phyloP scores from a whole-genome alignment of 2,329 filamentous ascomycete genomes.

The Oidium heveae region DNA sequence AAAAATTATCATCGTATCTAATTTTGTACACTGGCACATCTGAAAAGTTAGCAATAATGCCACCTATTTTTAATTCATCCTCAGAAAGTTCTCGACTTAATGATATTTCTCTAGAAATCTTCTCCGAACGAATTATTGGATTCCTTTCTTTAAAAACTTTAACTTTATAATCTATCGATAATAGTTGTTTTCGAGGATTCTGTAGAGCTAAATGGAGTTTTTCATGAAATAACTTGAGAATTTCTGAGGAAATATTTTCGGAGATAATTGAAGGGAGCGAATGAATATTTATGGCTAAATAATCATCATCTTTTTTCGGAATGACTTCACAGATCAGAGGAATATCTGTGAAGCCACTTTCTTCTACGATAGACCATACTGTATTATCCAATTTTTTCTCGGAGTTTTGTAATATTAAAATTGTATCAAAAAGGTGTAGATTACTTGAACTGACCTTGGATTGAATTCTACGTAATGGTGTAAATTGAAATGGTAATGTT shows the following conservation, averaged over 20 bases:
- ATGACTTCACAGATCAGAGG: slow-evolving; percentile 55
- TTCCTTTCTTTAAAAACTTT: slow-evolving; percentile 2
- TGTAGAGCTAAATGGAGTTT: slow-evolving; percentile 7
- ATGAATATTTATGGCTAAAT: slow-evolving; percentile 34
- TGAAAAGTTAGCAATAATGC: slow-evolving; percentile 26
- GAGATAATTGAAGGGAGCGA: slow-evolving; percentile 23
- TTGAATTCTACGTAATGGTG: slow-evolving; percentile 48
- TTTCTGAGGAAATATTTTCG: slow-evolving; percentile 3
- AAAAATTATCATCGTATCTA: slow-evolving; percentile 41
- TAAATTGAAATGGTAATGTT: slow-evolving; percentile 44
- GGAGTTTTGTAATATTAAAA: slow-evolving; percentile 54
- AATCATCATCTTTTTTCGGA: slow-evolving; percentile 26
- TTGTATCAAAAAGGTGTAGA: slow-evolving; percentile 46
- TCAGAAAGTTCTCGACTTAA: slow-evolving; percentile 4
- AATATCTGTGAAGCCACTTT: slow-evolving; percentile 43
- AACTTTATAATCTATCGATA: slow-evolving; percentile 6
- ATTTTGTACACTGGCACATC: slow-evolving; percentile 25
- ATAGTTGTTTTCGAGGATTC: slow-evolving; percentile 11
- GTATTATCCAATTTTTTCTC: slow-evolving; percentile 26
- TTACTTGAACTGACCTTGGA: slow-evolving; percentile 20
- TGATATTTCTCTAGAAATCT: neutral
- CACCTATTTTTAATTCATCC: slow-evolving; percentile 18
- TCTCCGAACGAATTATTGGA: neutral
- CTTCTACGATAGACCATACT: slow-evolving; percentile 30
- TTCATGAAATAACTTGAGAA: slow-evolving; percentile 8